Evolutionary conservation across 1,284 basidiomycete species (phyloP).

Genomic region (Trametes polyzona): DNA sequence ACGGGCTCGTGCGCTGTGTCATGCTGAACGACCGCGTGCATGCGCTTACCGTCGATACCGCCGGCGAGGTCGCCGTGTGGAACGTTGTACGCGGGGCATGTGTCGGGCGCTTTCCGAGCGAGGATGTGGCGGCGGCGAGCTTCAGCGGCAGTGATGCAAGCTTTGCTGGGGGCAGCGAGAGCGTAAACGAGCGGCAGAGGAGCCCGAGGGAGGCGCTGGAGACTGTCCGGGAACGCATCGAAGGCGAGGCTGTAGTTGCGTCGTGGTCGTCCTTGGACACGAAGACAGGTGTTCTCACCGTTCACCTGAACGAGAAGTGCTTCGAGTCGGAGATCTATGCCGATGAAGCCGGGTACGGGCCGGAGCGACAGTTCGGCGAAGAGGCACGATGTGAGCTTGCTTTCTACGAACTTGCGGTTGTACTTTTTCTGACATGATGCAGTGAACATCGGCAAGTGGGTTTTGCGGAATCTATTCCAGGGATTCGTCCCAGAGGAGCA

Average conservation of each 20-base stretch:
- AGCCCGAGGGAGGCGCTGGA: constrained; percentile 87
- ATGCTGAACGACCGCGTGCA: constrained; percentile 92
- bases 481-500: constrained; percentile 72
- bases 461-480: constrained; percentile 73
- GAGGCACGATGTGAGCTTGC: constrained; percentile 80
- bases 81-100: constrained; percentile 85
- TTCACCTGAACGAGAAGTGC: constrained; percentile 86
- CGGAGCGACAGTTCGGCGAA: constrained; percentile 64
- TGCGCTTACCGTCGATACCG: constrained; percentile 88
- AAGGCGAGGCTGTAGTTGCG: constrained; percentile 87
- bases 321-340: constrained; percentile 96
- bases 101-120: constrained; percentile 68
- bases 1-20: constrained; percentile 83
- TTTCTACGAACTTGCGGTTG: background rate
- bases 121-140: constrained; percentile 65
- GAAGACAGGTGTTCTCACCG: constrained; percentile 84
- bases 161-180: constrained; percentile 36
- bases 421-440: background rate
- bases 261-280: constrained; percentile 93
- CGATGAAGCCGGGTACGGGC: constrained; percentile 80
- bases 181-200: constrained; percentile 38
- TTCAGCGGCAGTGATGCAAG: constrained; percentile 35
- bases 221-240: constrained; percentile 84
- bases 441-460: constrained; percentile 87
- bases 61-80: constrained; percentile 89